Percentiles rank a stretch among this genome's conserved stretches.
Conservation (phyloP, 176 grass and related monocot species). For the Typha latifolia region DNA sequence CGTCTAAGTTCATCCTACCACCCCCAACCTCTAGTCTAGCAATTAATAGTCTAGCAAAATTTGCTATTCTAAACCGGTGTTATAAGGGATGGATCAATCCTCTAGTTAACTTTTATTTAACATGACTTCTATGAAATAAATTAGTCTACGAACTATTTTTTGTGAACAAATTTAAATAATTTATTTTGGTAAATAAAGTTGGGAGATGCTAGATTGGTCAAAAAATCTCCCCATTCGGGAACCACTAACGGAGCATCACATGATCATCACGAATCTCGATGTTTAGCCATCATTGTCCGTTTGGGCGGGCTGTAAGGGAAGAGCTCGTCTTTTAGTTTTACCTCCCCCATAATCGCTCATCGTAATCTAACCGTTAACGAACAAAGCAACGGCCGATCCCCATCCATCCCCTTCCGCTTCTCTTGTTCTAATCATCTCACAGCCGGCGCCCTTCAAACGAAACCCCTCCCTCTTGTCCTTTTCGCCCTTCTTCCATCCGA, state of each 20-base stretch:
- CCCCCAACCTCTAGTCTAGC: too few relatives aligned
- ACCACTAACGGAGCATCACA: not conserved
- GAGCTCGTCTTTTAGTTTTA: not conserved
- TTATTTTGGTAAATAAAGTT: too few relatives aligned
- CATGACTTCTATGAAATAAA: too few relatives aligned
- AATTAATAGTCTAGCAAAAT: too few relatives aligned
- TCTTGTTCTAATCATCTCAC: not conserved
- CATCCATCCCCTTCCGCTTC: not conserved
- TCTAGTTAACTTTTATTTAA: too few relatives aligned
- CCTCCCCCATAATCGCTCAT: not conserved
- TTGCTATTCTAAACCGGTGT: too few relatives aligned
- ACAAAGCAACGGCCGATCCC: not conserved
- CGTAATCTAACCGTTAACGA: not conserved
- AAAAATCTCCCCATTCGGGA: too few relatives aligned
- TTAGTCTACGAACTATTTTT: too few relatives aligned
- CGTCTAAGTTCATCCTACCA: too few relatives aligned
- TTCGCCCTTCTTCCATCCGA: not conserved
- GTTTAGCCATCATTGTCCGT: not conserved
- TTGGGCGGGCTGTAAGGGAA: not conserved
- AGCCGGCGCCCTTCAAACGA: not conserved
- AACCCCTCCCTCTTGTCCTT: not conserved
- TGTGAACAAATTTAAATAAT: too few relatives aligned
- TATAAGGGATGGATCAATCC: too few relatives aligned
- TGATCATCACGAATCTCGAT: not conserved
- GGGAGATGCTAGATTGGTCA: too few relatives aligned